Base-by-base conservation (phyloP, 768 basidiomycete genomes). In the Aureoboletus auriporus region DNA sequence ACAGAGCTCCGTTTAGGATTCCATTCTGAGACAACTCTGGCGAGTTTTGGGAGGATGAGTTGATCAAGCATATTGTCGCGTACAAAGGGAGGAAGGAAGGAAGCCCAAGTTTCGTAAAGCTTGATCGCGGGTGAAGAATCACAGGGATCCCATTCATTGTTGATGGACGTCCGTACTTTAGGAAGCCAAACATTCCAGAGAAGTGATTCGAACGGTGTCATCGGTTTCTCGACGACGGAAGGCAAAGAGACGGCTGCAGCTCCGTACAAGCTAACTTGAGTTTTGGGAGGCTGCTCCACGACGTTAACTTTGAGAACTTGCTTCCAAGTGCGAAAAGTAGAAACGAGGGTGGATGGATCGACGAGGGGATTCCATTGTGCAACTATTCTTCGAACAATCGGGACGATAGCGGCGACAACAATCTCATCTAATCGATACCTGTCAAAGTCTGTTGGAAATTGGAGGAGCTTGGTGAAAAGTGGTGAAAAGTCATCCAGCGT, bases 171-270 rank as follows among this genome's bases (percentile, higher is more conserved):
- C 26, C 96, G 82, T n/a, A 98, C 86, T 69, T 83, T 90, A 0
- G 96, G 96, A 26, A 99, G 71, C 96, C 94, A 99, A 9, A 89
- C 75, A 55, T 86, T 90, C 94, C 96, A 98, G 12, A 98, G 68
- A 23, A 98, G 73, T 51, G 86, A 90, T 63, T 99, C 96, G 63
- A 90, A 99, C 0, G 95, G 86, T 13, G 93, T 93, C 96, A 99
- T 99, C 3, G 75, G 75, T 53, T 69, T 74, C 51, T 81, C 80
- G 39, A 71, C 62, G 13, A 69, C 59, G 5, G 69, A 53, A 6
- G 66, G 55, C 11, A 62, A 53, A 8, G 64, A 55, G 4, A 57
- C 47, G 11, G 70, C 69, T 46, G 67, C 70, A 8, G 72, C 64
- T n/a, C 83, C 85, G 61, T 81, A 84, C 4, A 80, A 50, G 56